These are phyloP conservation scores for Leccinum longicurvipes DNA, from an alignment of 768 basidiomycete species.

Conservation along the genomic window DNA sequence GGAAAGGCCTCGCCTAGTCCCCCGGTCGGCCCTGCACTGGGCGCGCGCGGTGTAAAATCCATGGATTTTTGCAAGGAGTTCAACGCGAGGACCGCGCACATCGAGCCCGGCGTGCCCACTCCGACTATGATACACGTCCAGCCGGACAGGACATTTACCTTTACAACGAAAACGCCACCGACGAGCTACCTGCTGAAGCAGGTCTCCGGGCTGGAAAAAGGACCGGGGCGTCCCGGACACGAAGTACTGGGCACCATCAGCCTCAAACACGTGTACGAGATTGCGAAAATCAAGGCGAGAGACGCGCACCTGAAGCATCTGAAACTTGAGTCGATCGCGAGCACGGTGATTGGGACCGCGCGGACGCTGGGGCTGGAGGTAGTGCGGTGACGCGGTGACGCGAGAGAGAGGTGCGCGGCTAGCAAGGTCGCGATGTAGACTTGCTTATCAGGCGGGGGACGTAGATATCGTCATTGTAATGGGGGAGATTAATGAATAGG, in stretches of 20 bases:
- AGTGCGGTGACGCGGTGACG: constrained; percentile 60
- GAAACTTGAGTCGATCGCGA: constrained; percentile 82
- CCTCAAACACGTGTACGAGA: constrained; percentile 98
- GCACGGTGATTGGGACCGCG: constrained; percentile 85
- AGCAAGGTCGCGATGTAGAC: constrained; percentile 10
- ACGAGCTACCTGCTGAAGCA: constrained; percentile 88
- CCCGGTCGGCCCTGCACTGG: constrained; percentile 94
- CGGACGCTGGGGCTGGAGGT: constrained; percentile 87
- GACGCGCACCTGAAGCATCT: constrained; percentile 89
- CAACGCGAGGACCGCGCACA: constrained; percentile 92
- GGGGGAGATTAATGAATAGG: constrained; percentile 33
- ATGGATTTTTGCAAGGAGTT: constrained; percentile 99
- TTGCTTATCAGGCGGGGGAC: constrained; percentile 26
- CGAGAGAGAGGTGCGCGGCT: constrained; percentile 25
- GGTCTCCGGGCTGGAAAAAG: constrained; percentile 87
- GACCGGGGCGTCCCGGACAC: constrained; percentile 78
- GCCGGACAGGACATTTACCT: constrained; percentile 93
- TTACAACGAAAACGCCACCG: constrained; percentile 89
- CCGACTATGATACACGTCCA: constrained; percentile 93
- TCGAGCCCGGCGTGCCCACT: constrained; percentile 78
- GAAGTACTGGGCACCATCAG: constrained; percentile 78
- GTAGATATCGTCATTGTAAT: constrained; percentile 18
- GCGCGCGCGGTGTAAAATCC: constrained; percentile 96
- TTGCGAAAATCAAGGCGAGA: constrained; percentile 91
- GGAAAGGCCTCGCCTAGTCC: constrained; percentile 96